Base-by-base conservation (phyloP, 2,329 filamentous ascomycete species). In the Penicillium hordei region DNA sequence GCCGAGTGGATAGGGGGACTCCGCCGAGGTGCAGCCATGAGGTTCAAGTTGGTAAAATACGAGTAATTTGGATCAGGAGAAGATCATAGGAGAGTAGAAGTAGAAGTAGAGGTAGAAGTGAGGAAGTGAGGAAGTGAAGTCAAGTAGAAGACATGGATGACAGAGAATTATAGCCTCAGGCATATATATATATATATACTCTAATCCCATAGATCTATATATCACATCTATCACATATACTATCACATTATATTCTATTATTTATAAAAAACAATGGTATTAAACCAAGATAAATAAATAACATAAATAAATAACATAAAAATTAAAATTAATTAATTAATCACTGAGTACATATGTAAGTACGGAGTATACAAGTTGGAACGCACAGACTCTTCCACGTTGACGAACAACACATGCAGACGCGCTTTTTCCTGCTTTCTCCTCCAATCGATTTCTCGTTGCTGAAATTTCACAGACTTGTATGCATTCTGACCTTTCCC, bases 381-480 rank as follows among this genome's bases (percentile, higher is more conserved):
- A 39, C 53, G 53, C 53, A 55, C 53, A 55, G 53, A 55, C 53
- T 44, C 12, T 38, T 52, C 50, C 50, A 45, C 50, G 50, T 52
- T 52, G 50, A 52, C 13, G 48, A 52, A 52, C 50, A 52, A 52
- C 50, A 55, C 53, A 51, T 55, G 53, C 53, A 51, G 53, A 55
- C 46, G 46, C 46, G 46, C 46, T 51, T 55, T 51, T 51, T 33
- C 48, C 50, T 51, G 39, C 33, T 34, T 51, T 25, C 38, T 43
- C 31, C 58, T 40, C 63, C 63, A 63, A 65, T 65, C 60, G 45
- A 57, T 65, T 51, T 58, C 38, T 4, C 2, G 8, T n/a, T n/a
- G 12, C n/a, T 38, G 7, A 9, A 17, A 27, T 46, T 48, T 48
- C 19, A 34, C n/a, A 3, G 12, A 17, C 23, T 21, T 40, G n/a